phyloP scores from a whole-genome alignment of 768 basidiomycete species.

The Scleroderma citrinum region DNA sequence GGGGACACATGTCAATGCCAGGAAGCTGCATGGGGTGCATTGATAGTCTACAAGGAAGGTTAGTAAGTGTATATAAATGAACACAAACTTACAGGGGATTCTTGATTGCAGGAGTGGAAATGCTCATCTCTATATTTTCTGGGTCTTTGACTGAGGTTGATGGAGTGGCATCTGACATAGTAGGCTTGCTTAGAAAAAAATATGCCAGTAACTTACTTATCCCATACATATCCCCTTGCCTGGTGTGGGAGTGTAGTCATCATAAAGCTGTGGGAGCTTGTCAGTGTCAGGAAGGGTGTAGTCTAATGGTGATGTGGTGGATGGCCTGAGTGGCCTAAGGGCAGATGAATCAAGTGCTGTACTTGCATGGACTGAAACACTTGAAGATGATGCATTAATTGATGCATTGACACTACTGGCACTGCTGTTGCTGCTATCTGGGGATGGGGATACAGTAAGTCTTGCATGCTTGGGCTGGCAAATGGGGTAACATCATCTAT shows the following conservation, averaged over 20 bases:
- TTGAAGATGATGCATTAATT: not conserved
- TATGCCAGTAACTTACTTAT: not conserved
- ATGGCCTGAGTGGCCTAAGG: no score
- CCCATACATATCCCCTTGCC: not conserved
- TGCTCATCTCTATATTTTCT: not conserved
- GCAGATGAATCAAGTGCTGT: not conserved
- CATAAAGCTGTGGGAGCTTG: not conserved
- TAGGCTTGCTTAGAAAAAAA: not conserved
- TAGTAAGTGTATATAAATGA: not conserved
- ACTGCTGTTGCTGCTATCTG: not conserved
- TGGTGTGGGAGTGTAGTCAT: not conserved
- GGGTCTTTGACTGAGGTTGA: not conserved
- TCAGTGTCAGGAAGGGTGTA: not conserved
- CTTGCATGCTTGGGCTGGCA: not conserved
- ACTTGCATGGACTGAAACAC: not conserved
- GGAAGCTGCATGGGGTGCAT: not conserved
- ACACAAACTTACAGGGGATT: not conserved
- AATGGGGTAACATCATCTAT: not conserved
- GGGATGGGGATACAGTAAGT: not conserved
- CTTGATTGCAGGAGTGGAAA: not conserved
- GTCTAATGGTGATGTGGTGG: not conserved
- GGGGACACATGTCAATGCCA: not conserved
- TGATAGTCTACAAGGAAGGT: not conserved
- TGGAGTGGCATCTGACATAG: not conserved
- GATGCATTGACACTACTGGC: not conserved